These are phyloP conservation scores for Pythium vanterpoolii DNA, from an alignment of 352 stramenopile species.

Conservation along the genomic window DNA sequence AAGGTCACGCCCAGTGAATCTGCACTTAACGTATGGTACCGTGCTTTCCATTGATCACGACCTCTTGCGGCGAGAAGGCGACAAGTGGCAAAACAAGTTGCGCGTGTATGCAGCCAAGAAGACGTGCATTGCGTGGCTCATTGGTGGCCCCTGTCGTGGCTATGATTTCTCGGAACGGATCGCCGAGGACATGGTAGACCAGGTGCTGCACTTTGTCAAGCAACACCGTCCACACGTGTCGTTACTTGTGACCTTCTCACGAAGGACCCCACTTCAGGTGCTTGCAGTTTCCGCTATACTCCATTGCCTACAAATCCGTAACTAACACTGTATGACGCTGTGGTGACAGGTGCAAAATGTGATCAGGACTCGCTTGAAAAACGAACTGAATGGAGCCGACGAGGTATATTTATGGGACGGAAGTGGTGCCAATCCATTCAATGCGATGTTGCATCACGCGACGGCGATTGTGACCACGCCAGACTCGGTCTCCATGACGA, in stretches of 20 bases:
- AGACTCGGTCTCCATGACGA: slow-evolving; percentile 82
- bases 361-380: slow-evolving; percentile 27
- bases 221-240: slow-evolving; percentile 2
- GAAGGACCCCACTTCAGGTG: slow-evolving; percentile 47
- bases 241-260: slow-evolving; percentile 68
- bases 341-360: slow-evolving; percentile 30
- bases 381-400: slow-evolving; percentile 7
- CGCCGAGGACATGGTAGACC: slow-evolving; percentile 34
- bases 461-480: slow-evolving; percentile 62
- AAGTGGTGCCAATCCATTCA: slow-evolving; percentile 58
- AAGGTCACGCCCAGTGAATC: slow-evolving; percentile 20
- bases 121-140: slow-evolving; percentile 41
- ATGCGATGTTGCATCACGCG: slow-evolving; percentile 49
- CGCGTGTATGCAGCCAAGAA: slow-evolving; percentile 3
- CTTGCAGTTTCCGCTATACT: neutral
- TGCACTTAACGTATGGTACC: slow-evolving; percentile 54
- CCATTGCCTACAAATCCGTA: neutral
- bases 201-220: slow-evolving; percentile 31
- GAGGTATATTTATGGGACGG: slow-evolving; percentile 55
- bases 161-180: slow-evolving; percentile 45
- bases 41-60: slow-evolving; percentile 26
- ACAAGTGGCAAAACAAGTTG: slow-evolving; percentile 17
- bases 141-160: slow-evolving; percentile 63
- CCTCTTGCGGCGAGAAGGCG: neutral
- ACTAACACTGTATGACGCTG: neutral